phyloP scores from a whole-genome alignment of 129 eudicot species.

The Chrysanthemum makinoi region DNA sequence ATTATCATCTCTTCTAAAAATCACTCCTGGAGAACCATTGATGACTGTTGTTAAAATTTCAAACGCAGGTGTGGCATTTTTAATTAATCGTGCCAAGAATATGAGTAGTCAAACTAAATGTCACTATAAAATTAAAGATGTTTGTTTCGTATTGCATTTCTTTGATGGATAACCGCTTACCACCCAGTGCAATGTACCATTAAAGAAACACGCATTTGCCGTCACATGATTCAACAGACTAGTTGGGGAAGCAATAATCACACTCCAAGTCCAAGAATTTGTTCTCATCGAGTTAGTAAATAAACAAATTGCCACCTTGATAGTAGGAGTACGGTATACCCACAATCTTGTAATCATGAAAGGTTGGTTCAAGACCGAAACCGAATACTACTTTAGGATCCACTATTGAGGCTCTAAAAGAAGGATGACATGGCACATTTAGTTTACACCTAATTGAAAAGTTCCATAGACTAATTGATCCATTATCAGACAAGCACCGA shows the following conservation, averaged over 20 bases:
- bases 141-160: neutral
- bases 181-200: conserved; percentile 23
- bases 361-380: conserved; percentile 7
- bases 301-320: neutral
- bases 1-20: neutral
- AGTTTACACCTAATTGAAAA: conserved; percentile 7
- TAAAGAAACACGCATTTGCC: neutral
- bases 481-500: neutral
- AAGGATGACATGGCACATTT: neutral
- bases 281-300: conserved; percentile 2
- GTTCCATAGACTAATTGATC: conserved; percentile 12
- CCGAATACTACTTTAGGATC: neutral
- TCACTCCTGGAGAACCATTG: conserved; percentile 12
- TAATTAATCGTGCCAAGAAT: conserved; percentile 7
- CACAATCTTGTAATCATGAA: conserved; percentile 15
- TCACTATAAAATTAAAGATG: neutral
- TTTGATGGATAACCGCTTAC: neutral
- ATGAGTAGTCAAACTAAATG: conserved; percentile 11
- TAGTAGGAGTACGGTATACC: neutral
- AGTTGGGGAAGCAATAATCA: neutral
- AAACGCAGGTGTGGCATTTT: neutral
- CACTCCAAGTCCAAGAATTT: conserved; percentile 13
- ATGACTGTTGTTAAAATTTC: neutral
- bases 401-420: too few relatives aligned
- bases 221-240: neutral